Evolutionary conservation across 2,329 filamentous ascomycete genomes (phyloP).

Genomic region (Fusarium drepaniforme): DNA sequence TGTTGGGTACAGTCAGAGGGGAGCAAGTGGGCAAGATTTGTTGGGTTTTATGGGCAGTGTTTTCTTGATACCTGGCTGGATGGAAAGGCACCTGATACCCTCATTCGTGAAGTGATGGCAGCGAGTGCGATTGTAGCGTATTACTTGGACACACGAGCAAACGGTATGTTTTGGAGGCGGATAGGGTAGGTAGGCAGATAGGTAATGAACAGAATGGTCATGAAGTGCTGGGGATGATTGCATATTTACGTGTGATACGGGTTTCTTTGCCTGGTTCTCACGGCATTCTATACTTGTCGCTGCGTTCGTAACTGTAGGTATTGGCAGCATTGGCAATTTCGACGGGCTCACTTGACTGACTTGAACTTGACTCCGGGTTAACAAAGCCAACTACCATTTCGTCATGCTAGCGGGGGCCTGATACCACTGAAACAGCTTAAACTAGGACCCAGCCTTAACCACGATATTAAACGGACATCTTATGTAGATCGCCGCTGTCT

Average conservation of each 20-base stretch:
- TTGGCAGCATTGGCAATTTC: too few relatives aligned
- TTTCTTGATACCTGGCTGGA: constrained; percentile 39
- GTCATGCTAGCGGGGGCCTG: background rate
- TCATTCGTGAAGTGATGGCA: constrained; percentile 39
- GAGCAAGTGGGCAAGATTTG: background rate
- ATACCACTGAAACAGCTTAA: background rate
- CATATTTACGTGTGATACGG: background rate
- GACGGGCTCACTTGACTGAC: background rate
- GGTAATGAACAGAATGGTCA: constrained; percentile 12
- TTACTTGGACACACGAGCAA: constrained; percentile 20
- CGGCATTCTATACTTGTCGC: background rate
- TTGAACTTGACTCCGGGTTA: background rate
- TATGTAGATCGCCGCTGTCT: background rate
- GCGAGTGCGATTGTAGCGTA: constrained; percentile 33
- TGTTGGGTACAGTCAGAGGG: background rate
- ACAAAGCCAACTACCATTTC: background rate
- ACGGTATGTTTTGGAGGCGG: constrained; percentile 1
- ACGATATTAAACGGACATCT: background rate
- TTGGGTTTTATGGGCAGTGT: constrained; percentile 22
- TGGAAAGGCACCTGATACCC: constrained; percentile 48
- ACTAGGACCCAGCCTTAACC: background rate
- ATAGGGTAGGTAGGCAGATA: background rate
- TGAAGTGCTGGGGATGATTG: background rate
- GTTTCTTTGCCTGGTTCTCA: too few relatives aligned
- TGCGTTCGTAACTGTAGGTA: background rate